Evolutionary conservation across 495 filamentous ascomycete species (phyloP).

Genomic region (Pyrenula massariospora): DNA sequence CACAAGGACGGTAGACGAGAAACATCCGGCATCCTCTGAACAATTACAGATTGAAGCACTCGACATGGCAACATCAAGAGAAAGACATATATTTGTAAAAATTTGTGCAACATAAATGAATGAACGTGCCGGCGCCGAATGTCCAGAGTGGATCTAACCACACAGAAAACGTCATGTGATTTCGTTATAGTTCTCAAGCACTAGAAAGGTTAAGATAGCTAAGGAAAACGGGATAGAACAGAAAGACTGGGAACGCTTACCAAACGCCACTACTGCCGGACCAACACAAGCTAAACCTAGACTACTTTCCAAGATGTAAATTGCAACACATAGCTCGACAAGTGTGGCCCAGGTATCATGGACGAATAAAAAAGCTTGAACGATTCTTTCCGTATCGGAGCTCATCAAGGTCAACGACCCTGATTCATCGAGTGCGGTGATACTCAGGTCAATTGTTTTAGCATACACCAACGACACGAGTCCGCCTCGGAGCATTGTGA

Average conservation of each 20-base stretch:
- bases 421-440: constrained; percentile 27
- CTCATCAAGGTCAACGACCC: constrained; percentile 46
- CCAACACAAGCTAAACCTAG: constrained; percentile 39
- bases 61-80: too few species aligned
- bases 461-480: constrained; percentile 39
- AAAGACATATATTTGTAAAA: too few species aligned
- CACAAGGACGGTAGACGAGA: too few species aligned
- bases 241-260: constrained; percentile 24
- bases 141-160: too few species aligned
- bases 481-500: constrained; percentile 41
- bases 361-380: constrained; percentile 29
- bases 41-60: too few species aligned
- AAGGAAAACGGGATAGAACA: too few species aligned
- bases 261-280: constrained; percentile 39
- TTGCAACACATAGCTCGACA: constrained; percentile 46
- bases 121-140: too few species aligned
- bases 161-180: too few species aligned
- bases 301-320: constrained; percentile 42
- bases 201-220: too few species aligned
- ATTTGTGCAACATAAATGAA: too few species aligned
- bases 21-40: too few species aligned
- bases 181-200: too few species aligned
- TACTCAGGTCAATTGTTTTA: constrained; percentile 24
- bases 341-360: constrained; percentile 50
- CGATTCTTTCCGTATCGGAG: constrained; percentile 40